phyloP scores from a whole-genome alignment of 768 basidiomycete species.

The Leccinum uliginosum region DNA sequence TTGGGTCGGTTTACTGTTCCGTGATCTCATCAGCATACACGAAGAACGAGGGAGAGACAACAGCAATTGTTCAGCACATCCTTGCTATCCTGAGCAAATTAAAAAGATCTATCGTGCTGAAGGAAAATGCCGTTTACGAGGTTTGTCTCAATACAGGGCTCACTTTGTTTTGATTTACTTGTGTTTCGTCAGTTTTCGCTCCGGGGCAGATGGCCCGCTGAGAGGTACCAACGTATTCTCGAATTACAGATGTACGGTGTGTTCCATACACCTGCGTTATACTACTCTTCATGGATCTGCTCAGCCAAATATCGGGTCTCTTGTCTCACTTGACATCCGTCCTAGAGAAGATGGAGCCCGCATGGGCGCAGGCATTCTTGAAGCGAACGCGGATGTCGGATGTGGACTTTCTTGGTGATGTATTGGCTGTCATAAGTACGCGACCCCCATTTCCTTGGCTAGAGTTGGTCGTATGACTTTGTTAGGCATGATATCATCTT shows the following conservation, averaged over 20 bases:
- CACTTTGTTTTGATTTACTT: background rate
- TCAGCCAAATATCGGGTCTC: conserved; percentile 62
- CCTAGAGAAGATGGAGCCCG: conserved; percentile 64
- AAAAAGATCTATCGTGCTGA: conserved; percentile 52
- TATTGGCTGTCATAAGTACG: conserved; percentile 77
- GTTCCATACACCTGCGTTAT: background rate
- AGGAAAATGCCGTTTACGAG: conserved; percentile 63
- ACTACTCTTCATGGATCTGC: conserved; percentile 3
- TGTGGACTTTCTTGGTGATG: conserved; percentile 78
- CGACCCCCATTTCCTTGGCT: background rate
- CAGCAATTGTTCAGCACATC: conserved; percentile 58
- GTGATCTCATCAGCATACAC: conserved; percentile 69
- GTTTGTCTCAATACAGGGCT: conserved; percentile 30
- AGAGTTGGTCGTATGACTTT: background rate
- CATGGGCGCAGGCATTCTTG: conserved; percentile 76
- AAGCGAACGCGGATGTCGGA: conserved; percentile 72
- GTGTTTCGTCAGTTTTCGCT: conserved; percentile 58
- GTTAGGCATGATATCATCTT: conserved; percentile 70
- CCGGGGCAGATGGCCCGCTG: conserved; percentile 74
- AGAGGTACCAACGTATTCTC: conserved; percentile 66
- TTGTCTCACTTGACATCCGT: conserved; percentile 74
- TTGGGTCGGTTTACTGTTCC: conserved; percentile 72
- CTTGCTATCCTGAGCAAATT: conserved; percentile 74
- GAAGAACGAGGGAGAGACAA: conserved; percentile 44
- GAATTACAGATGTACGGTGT: conserved; percentile 60